Evolutionary conservation across 805 yeast species (phyloP), one percentile per base, ranked within the genome.

Genomic region (Hanseniaspora guilliermondii): DNA sequence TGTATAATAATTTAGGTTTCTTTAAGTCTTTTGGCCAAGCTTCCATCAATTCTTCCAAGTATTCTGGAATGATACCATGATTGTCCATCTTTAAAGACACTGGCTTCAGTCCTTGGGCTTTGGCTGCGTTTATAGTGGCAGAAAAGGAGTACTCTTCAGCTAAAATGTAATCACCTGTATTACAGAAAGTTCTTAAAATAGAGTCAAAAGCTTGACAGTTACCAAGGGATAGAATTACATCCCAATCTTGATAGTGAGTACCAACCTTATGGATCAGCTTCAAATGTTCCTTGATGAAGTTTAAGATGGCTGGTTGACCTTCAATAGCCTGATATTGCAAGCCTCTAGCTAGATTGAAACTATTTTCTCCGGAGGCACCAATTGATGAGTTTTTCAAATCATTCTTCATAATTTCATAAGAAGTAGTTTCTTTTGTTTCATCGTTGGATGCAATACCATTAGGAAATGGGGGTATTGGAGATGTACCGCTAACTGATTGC

Each of bases 131-230:
- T 56, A 86, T 70, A 35, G 95, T 87, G 27, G 95, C 83, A 11
- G 93, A 76, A 72, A 89, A 91, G 12, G 89, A 74, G 69, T 77
- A 80, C 62, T 84, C 87, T 68, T 91, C 97, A 35, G 82, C 83
- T 57, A 91, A 70, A 49, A 91, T 76, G 16, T 82, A 70, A 65
- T 91, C 98, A 45, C 91, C 95, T 56, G 83, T 78, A 64, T 80
- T 72, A 62, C 82, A 74, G 64, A 91, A 80, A 33, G 91, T 79
- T 68, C 97, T 78, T 63, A 89, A 75, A 24, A 81, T 75, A 3
- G 93, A 76, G 62, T 89, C 96, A 83, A 93, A 83, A 4, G 87
- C 78, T 68, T 85, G 87, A 19, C 97, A 89, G 71, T 86, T 87
- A 59, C 97, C 97, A 11, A 82, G 76, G 48, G 87, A 77, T 59